These are phyloP conservation scores for Onygena corvina DNA, from an alignment of 2,329 filamentous ascomycete species.

Conservation along the genomic window DNA sequence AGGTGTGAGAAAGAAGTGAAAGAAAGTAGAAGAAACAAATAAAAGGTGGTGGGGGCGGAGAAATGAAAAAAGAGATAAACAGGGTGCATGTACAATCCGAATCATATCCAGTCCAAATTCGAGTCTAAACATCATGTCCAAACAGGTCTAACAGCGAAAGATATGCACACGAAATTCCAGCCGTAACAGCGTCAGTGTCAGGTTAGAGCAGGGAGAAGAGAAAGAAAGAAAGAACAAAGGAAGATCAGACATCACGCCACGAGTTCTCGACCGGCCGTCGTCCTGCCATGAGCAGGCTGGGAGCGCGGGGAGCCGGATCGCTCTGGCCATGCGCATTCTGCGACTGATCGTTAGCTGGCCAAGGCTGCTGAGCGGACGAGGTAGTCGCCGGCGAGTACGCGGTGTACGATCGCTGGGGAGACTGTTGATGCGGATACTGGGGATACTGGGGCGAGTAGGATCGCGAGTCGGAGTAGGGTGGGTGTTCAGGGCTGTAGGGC, in stretches of 20 bases:
- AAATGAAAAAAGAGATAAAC: not conserved
- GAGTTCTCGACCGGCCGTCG: constrained; percentile 14
- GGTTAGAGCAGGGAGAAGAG: not conserved
- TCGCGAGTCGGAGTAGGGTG: not conserved
- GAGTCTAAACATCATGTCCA: too few species aligned
- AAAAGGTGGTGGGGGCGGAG: not conserved
- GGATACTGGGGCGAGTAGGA: not conserved
- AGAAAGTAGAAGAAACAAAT: too few species aligned
- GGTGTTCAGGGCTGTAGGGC: not conserved
- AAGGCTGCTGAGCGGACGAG: constrained; percentile 14
- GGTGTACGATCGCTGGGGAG: constrained; percentile 8
- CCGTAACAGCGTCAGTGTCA: not conserved
- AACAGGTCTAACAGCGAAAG: too few species aligned
- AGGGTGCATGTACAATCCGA: not conserved
- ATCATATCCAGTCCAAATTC: not conserved
- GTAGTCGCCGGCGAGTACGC: constrained; percentile 11
- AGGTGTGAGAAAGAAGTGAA: not conserved
- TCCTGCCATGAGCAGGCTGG: constrained; percentile 12
- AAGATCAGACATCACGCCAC: constrained; percentile 12
- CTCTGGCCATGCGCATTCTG: constrained; percentile 4
- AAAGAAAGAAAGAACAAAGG: not conserved
- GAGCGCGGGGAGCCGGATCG: constrained; percentile 7
- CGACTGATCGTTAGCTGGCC: constrained; percentile 7
- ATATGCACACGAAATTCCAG: not conserved
- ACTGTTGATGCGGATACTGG: not conserved